Base-by-base conservation (phyloP, 148 eudicot species). In the Camellia sinensis region DNA sequence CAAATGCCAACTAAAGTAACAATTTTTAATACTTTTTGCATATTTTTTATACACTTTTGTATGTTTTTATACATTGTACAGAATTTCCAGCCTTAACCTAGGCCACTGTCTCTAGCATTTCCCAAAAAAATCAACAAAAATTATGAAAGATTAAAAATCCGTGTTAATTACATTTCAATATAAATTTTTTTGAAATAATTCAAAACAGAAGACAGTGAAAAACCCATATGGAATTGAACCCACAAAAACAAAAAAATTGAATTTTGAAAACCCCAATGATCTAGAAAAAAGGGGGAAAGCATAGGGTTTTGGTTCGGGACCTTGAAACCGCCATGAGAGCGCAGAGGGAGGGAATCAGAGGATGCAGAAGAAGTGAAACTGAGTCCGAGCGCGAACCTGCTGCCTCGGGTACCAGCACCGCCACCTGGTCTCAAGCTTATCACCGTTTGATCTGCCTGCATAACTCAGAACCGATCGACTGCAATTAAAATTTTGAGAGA, bases 391-490 rank as follows among this genome's bases (percentile, higher is more conserved):
- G 73, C 75, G 52, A 89, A 85, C 82, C 93, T 83, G 82, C 88
- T 63, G 62, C 86, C 88, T 75, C 94, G 91, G 88, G 84, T 83
- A 67, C 82, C 87, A 59, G 81, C 85, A 52, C 93, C 94, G 66
- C 92, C 91, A 71, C 91, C 93, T 56, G 97, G 97, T 89, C 97
- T 87, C 89, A 93, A 89, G 83, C 95, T 93, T 77, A 93, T 86
- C 45, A 88, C 90, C 45, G 97, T 89, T 79, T 89, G 91, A 83
- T 93, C 97, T 82, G 85, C 86, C 89, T 87, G 93, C 97, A 92
- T 92, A 89, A 84, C 89, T 90, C 80, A n/a, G 11, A 29, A 10
- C 68, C 68, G 21, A 7, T 61, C 65, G 65, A 18, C 65, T 1
- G 65, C 37, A 29, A 29, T 29, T 29, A 48, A 61, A 61, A 61